These are phyloP conservation scores for Didymella pinodella DNA, from an alignment of 2,329 filamentous ascomycete genomes.

Conservation along the genomic window DNA sequence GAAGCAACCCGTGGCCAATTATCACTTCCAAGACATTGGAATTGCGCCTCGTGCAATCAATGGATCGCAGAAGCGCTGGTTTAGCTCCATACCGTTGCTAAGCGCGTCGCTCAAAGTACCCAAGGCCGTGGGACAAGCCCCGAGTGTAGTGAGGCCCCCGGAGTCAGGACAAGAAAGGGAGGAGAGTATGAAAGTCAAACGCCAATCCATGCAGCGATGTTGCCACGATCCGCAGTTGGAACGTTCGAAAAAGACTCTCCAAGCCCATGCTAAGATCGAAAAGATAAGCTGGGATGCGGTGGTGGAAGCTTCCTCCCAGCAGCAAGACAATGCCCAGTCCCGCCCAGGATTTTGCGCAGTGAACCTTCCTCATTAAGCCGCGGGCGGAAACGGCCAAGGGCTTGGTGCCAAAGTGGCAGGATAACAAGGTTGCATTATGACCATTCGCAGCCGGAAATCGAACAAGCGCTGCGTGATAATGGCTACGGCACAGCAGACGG, in stretches of 20 bases:
- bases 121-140: conserved; percentile 33
- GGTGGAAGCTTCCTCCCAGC: conserved; percentile 24
- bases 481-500: conserved; percentile 12
- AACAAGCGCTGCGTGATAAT: conserved; percentile 14
- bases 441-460: conserved; percentile 22
- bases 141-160: conserved; percentile 20
- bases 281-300: conserved; percentile 32
- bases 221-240: conserved; percentile 22
- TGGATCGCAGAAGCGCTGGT: conserved; percentile 20
- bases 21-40: conserved; percentile 22
- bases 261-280: conserved; percentile 32
- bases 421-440: conserved; percentile 28
- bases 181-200: conserved; percentile 26
- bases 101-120: conserved; percentile 28
- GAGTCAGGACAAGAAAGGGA: conserved; percentile 33
- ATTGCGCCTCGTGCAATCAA: conserved; percentile 26
- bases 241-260: conserved; percentile 33
- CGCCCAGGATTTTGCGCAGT: conserved; percentile 20
- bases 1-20: conserved; percentile 3
- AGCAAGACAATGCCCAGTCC: conserved; percentile 18
- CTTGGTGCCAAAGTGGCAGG: conserved; percentile 24
- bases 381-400: conserved; percentile 27
- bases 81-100: conserved; percentile 26
- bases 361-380: conserved; percentile 22
- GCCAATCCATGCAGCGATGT: conserved; percentile 23